Percentiles rank a stretch among this genome's conserved stretches.
phyloP scores from a whole-genome alignment of 176 grass and related monocot species.

The Lolium multiflorum region DNA sequence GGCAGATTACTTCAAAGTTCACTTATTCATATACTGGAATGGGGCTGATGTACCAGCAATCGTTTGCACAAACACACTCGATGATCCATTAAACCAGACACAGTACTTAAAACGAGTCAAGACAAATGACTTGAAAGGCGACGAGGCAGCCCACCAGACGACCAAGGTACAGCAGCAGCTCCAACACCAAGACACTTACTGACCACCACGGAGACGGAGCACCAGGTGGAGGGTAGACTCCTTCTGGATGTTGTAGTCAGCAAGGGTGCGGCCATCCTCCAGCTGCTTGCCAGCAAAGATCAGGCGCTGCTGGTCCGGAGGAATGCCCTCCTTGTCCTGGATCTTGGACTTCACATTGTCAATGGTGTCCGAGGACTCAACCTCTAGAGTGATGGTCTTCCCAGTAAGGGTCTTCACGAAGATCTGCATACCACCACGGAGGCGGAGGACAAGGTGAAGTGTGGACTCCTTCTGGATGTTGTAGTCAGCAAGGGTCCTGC shows the following conservation, averaged over 20 bases:
- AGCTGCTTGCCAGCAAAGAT: constrained; percentile 90
- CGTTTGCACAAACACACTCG: neutral
- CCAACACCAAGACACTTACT: neutral
- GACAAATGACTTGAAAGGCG: neutral
- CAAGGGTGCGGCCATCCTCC: constrained; percentile 75
- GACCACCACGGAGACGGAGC: too few species aligned
- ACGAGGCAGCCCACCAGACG: neutral
- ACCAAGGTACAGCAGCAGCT: neutral
- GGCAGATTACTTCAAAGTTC: neutral
- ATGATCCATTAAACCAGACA: too few species aligned
- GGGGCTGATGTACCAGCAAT: neutral
- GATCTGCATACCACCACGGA: constrained; percentile 69
- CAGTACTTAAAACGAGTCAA: too few species aligned
- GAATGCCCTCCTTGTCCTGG: constrained; percentile 88
- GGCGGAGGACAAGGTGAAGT: constrained; percentile 43
- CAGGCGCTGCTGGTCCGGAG: constrained; percentile 80
- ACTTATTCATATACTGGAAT: constrained; percentile 25
- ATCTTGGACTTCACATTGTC: constrained; percentile 87
- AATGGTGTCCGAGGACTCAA: constrained; percentile 40
- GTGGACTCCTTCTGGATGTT: constrained; percentile 73
- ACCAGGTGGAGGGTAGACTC: constrained; percentile 36
- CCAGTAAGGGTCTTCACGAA: constrained; percentile 62
- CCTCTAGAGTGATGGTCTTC: constrained; percentile 64
- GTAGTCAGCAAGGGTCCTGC: constrained; percentile 43
- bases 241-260: constrained; percentile 94